A percentile compares a stretch with the other conserved stretches of the same genome.
Evolutionary conservation across 2,329 filamentous ascomycete species (phyloP).

Genomic region (Cladophialophora immunda): DNA sequence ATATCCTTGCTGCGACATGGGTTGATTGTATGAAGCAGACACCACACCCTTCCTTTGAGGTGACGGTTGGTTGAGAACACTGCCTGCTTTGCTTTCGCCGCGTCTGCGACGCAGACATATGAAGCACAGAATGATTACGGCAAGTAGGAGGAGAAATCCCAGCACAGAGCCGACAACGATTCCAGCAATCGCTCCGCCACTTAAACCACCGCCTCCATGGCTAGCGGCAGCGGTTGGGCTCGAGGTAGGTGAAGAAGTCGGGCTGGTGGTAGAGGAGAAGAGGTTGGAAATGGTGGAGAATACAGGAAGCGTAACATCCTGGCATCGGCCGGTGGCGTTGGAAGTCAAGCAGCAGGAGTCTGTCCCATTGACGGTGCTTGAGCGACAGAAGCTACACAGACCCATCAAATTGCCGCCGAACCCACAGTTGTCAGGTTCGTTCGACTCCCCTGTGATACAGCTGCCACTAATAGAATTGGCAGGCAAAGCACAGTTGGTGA

Average conservation of each 20-base stretch:
- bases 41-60: slow-evolving; percentile 62
- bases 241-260: slow-evolving; percentile 71
- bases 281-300: slow-evolving; percentile 68
- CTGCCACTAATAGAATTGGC: slow-evolving; percentile 76
- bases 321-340: slow-evolving; percentile 76
- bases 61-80: slow-evolving; percentile 88
- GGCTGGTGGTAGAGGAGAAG: slow-evolving; percentile 68
- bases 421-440: slow-evolving; percentile 88
- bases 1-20: slow-evolving; percentile 61
- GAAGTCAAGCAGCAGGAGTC: slow-evolving; percentile 94
- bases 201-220: slow-evolving; percentile 62
- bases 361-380: slow-evolving; percentile 86
- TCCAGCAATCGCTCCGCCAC: slow-evolving; percentile 88
- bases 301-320: slow-evolving; percentile 78
- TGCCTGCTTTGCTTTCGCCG: slow-evolving; percentile 70
- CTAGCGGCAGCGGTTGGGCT: slow-evolving; percentile 62
- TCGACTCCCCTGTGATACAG: slow-evolving; percentile 79
- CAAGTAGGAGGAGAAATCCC: slow-evolving; percentile 74
- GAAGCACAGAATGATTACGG: slow-evolving; percentile 68
- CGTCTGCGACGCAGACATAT: slow-evolving; percentile 65
- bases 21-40: slow-evolving; percentile 54
- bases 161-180: slow-evolving; percentile 83
- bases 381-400: slow-evolving; percentile 85
- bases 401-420: slow-evolving; percentile 76
- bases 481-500: slow-evolving; percentile 86